These are phyloP conservation scores for Penicillium steckii DNA, from an alignment of 495 filamentous ascomycete genomes.

Conservation along the genomic window DNA sequence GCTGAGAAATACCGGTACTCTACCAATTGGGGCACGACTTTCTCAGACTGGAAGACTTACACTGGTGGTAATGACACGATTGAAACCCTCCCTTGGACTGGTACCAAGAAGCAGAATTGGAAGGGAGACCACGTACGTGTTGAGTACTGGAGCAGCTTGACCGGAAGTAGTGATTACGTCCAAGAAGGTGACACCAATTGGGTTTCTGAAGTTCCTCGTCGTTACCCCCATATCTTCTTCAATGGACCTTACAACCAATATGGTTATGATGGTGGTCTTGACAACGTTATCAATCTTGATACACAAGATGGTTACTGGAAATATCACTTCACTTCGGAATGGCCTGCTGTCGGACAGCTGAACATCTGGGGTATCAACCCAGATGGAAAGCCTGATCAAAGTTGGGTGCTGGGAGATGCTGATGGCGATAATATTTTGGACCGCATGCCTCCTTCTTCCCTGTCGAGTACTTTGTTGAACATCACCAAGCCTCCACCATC, in stretches of 20 bases:
- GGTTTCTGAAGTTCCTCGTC: conserved; percentile 33
- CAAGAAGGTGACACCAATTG: conserved; percentile 59
- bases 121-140: conserved; percentile 62
- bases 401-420: conserved; percentile 56
- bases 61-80: conserved; percentile 46
- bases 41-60: conserved; percentile 60
- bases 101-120: conserved; percentile 62
- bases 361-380: conserved; percentile 70
- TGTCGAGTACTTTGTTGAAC: conserved; percentile 57
- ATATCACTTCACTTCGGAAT: conserved; percentile 62
- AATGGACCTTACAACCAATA: conserved; percentile 68
- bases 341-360: conserved; percentile 61
- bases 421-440: conserved; percentile 61
- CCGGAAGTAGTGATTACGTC: conserved; percentile 62
- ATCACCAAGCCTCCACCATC: conserved; percentile 55
- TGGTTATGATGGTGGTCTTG: conserved; percentile 63
- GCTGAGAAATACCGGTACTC: conserved; percentile 65
- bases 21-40: conserved; percentile 58
- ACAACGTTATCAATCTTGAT: conserved; percentile 53
- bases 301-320: conserved; percentile 53
- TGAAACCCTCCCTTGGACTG: conserved; percentile 51
- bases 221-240: conserved; percentile 63
- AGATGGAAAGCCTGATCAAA: conserved; percentile 61
- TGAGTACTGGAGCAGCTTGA: conserved; percentile 65
- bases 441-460: conserved; percentile 58